Evolutionary conservation across 192 early-diverging fungal genomes (phyloP).

Genomic region (Rhizophagus sp.): DNA sequence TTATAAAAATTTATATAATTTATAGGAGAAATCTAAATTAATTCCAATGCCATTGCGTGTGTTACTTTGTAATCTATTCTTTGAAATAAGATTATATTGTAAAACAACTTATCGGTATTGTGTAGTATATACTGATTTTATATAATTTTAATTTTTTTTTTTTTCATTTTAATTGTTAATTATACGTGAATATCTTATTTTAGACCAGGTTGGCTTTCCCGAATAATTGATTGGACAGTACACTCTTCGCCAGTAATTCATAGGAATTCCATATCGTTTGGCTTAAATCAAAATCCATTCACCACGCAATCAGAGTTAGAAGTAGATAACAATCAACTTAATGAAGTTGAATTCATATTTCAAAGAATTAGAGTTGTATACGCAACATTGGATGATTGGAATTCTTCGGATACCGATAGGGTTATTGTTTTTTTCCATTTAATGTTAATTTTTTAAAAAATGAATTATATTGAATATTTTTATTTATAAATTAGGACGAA

Average conservation of each 20-base stretch:
- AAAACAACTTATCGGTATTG: conserved; percentile 52
- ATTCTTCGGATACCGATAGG: conserved; percentile 6
- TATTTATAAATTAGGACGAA: background rate
- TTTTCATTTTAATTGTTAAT: too few relatives aligned
- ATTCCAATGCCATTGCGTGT: conserved; percentile 53
- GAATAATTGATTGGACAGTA: conserved; percentile 52
- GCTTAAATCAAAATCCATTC: conserved; percentile 37
- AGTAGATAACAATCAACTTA: conserved; percentile 37
- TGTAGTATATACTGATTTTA: background rate
- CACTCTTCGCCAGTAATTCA: conserved; percentile 31
- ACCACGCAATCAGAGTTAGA: conserved; percentile 35
- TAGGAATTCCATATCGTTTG: conserved; percentile 10
- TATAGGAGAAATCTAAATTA: conserved; percentile 46
- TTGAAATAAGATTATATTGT: conserved; percentile 58
- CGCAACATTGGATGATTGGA: conserved; percentile 8
- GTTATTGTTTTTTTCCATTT: conserved; percentile 9
- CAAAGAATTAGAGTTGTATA: conserved; percentile 36
- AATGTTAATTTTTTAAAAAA: too few relatives aligned
- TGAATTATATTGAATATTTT: background rate
- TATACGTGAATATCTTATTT: background rate
- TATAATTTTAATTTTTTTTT: background rate
- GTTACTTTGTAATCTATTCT: conserved; percentile 49
- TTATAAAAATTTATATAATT: background rate
- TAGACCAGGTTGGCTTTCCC: conserved; percentile 54
- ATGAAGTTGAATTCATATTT: conserved; percentile 48